These are phyloP conservation scores for Abrus pulchellus DNA, from an alignment of 306 rosid genomes.

Conservation along the genomic window DNA sequence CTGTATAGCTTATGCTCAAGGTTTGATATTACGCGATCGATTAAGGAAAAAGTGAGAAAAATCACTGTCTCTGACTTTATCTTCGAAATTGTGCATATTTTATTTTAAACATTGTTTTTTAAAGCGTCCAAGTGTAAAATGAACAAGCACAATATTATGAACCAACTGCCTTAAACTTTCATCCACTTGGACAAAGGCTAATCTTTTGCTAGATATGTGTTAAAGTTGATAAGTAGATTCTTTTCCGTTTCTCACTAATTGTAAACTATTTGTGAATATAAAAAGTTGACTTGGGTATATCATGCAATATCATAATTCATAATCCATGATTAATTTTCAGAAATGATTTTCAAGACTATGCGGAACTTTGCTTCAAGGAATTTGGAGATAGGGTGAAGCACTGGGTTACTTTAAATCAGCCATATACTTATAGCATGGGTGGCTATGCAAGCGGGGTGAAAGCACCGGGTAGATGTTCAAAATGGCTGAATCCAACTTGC, in stretches of 20 bases:
- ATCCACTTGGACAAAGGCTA: not conserved
- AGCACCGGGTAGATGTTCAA: slow-evolving; percentile 67
- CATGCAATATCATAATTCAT: not conserved
- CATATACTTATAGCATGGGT: slow-evolving; percentile 22
- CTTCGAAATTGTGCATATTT: too few species aligned
- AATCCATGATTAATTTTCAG: slow-evolving; percentile 32
- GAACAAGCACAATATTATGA: too few species aligned
- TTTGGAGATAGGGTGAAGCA: slow-evolving; percentile 72
- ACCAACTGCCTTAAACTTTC: not conserved
- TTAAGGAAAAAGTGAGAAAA: too few species aligned
- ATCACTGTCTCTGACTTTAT: too few species aligned
- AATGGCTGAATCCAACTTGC: slow-evolving; percentile 56
- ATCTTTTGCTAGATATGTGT: not conserved
- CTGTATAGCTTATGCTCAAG: too few species aligned
- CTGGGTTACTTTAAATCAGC: slow-evolving; percentile 76
- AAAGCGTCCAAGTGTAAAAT: too few species aligned
- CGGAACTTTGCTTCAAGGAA: slow-evolving; percentile 58
- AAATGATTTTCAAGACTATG: slow-evolving; percentile 60
- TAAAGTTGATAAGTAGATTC: not conserved
- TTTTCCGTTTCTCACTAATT: too few species aligned
- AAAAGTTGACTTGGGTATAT: not conserved
- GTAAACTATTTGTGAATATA: too few species aligned
- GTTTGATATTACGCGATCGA: too few species aligned
- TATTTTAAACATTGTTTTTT: too few species aligned
- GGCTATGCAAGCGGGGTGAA: slow-evolving; percentile 45